Evolutionary conservation across 805 yeast genomes (phyloP).

Genomic region (Wickerhamomyces bovis): DNA sequence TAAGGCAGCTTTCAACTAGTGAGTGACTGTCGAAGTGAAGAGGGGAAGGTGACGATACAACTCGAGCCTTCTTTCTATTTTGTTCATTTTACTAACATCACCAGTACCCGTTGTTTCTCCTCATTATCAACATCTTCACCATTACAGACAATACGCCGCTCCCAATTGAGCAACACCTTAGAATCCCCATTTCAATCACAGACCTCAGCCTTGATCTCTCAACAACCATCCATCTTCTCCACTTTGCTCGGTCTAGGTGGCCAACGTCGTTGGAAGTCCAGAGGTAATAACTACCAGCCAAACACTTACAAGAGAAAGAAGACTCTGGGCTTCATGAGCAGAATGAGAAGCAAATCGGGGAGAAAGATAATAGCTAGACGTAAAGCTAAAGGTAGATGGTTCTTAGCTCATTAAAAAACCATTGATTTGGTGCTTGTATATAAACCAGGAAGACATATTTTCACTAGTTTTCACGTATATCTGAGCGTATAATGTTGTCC

Average conservation of each 20-base stretch:
- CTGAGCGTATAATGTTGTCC: neutral
- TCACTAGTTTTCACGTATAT: neutral
- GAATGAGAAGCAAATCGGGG: constrained; percentile 70
- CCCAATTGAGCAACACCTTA: constrained; percentile 14
- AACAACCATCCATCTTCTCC: constrained; percentile 23
- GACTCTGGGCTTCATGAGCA: constrained; percentile 81
- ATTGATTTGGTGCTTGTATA: neutral
- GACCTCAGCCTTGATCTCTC: constrained; percentile 7
- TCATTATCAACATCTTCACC: constrained; percentile 16
- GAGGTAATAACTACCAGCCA: constrained; percentile 96
- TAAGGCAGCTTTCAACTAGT: neutral
- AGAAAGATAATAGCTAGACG: constrained; percentile 74
- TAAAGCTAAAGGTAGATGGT: constrained; percentile 90
- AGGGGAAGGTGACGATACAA: no score
- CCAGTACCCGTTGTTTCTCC: constrained; percentile 11
- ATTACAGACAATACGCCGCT: constrained; percentile 14
- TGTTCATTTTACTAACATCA: neutral
- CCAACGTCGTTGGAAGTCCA: constrained; percentile 71
- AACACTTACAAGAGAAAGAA: constrained; percentile 86
- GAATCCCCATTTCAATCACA: constrained; percentile 19
- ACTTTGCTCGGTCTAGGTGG: constrained; percentile 29
- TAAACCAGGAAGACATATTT: neutral
- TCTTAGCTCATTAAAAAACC: constrained; percentile 59
- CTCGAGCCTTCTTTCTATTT: neutral
- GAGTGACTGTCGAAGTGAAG: no score